Base-by-base conservation (phyloP, 2,329 filamentous ascomycete species). In the Penicillium thymicola region DNA sequence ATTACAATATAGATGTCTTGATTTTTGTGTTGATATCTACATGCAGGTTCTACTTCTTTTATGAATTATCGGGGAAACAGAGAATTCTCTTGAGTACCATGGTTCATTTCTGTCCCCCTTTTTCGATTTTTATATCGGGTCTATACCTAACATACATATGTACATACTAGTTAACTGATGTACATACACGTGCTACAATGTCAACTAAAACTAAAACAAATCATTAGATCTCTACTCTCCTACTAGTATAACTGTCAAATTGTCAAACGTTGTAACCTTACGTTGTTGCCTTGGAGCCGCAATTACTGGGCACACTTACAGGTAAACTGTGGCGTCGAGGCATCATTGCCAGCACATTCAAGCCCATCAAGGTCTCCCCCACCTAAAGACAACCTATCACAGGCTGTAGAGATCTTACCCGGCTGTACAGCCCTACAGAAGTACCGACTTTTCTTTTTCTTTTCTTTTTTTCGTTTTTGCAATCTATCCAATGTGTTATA, bases 241-340 rank as follows among this genome's bases (percentile, higher is more conserved):
- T 34, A 16, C 13, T 34, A 34, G 7, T 8, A 34, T 16, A 16
- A 38, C 38, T 25, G 13, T 16, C 13, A 41, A 28, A 27, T 4
- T 41, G 13, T 41, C 21, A 41, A 28, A 27, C 2, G 23, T 28
- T 7, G 18, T 34, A 34, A 34, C 34, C 44, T 34, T 34, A 51
- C 28, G 36, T 56, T 60, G 62, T 61, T 64, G 60, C 62, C 59
- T 64, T 60, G 57, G 55, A 60, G 60, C 62, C 58, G 56, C 56
- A 60, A 46, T 46, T 51, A 47, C 14, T 23, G 28, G 13, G 18
- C 13, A 32, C 27, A 18, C 27, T n/a, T 10, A 21, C n/a, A 30
- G 42, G 10, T 16, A 30, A 8, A 23, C 25, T 47, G 37, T 57
- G 30, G 30, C 54, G 25, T 27, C 25, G 44, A 62, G 52, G 60